phyloP scores from a whole-genome alignment of 31 red algal species.

The Bonnemaisonia californica region DNA sequence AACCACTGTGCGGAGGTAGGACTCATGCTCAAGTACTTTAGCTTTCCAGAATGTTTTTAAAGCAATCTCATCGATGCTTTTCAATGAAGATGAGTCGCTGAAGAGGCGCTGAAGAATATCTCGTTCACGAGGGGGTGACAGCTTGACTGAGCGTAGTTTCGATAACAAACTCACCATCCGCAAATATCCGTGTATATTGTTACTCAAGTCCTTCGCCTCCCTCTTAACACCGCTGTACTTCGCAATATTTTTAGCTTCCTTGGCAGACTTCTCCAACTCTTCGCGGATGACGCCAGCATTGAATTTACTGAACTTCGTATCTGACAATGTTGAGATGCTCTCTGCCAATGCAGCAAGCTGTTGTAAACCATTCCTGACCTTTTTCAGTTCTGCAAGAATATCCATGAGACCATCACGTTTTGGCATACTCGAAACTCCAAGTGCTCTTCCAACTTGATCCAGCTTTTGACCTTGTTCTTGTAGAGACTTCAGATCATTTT shows the following conservation, averaged over 20 bases:
- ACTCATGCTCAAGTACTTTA: constrained; percentile 30
- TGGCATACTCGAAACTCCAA: constrained; percentile 19
- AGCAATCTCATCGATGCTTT: constrained; percentile 27
- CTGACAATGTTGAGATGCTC: constrained; percentile 14
- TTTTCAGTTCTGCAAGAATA: constrained; percentile 58
- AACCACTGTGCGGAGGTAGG: constrained; percentile 56
- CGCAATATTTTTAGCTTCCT: constrained; percentile 30
- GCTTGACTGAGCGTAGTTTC: constrained; percentile 38
- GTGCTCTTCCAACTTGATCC: constrained; percentile 43
- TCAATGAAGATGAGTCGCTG: constrained; percentile 26
- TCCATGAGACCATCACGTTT: constrained; percentile 29
- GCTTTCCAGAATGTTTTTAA: constrained; percentile 55
- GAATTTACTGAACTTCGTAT: constrained; percentile 22
- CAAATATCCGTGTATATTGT: constrained; percentile 21
- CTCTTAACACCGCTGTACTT: constrained; percentile 31
- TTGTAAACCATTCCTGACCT: constrained; percentile 43
- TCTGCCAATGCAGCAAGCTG: constrained; percentile 36
- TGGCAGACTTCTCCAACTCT: constrained; percentile 22
- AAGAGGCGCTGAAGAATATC: constrained; percentile 66
- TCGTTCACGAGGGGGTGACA: constrained; percentile 72
- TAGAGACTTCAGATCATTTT: constrained; percentile 34
- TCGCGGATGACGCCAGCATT: constrained; percentile 24
- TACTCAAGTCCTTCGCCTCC: constrained; percentile 36
- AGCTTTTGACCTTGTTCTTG: constrained; percentile 31
- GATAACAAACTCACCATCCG: constrained; percentile 5